Evolutionary conservation across 371 early-diverging fungal species (phyloP).

Genomic region (Mucor lusitanicus): DNA sequence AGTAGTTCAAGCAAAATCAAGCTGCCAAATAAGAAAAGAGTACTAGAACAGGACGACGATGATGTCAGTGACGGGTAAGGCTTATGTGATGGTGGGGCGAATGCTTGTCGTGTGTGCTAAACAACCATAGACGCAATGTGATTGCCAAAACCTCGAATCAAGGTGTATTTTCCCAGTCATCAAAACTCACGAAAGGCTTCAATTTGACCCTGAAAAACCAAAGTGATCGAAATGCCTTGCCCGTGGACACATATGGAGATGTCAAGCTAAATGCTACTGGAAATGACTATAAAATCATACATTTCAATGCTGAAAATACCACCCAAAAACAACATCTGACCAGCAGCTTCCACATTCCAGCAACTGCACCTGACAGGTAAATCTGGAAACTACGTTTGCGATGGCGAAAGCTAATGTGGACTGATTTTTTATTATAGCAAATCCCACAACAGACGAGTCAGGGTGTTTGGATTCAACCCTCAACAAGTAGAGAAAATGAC

Average conservation of each 20-base stretch:
- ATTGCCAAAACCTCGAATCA: background rate
- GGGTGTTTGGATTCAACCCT: constrained; percentile 41
- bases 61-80: background rate
- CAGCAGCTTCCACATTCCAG: background rate
- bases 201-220: background rate
- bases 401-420: background rate
- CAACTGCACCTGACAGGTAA: background rate
- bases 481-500: constrained; percentile 23
- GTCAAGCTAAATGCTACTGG: background rate
- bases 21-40: constrained; percentile 5
- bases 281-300: background rate
- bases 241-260: background rate
- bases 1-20: background rate
- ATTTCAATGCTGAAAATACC: background rate
- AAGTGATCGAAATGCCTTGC: background rate
- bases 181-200: constrained; percentile 6
- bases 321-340: background rate
- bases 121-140: constrained; percentile 2
- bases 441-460: constrained; percentile 8
- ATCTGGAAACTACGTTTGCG: background rate
- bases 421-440: background rate
- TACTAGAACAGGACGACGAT: background rate
- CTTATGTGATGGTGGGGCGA: background rate
- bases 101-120: background rate
- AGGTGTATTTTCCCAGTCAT: constrained; percentile 5